Conservation (phyloP, 352 stramenopile genomes). For the Blastocystis sp. region DNA sequence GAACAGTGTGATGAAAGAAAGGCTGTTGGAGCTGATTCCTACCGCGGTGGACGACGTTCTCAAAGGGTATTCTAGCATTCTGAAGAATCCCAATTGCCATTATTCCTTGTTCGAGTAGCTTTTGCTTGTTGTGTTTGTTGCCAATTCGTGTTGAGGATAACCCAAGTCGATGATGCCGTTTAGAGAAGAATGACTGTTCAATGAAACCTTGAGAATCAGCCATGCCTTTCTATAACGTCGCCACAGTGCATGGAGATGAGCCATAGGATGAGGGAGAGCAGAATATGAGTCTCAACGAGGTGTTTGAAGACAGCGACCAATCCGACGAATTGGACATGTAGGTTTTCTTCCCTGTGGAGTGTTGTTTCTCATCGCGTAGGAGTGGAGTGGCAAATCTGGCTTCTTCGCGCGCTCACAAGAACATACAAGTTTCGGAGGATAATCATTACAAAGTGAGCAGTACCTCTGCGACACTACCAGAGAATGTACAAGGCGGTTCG, state of each 20-base stretch:
- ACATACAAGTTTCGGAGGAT: conserved; percentile 14
- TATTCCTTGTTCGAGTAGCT: neutral
- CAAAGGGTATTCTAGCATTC: neutral
- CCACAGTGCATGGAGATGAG: neutral
- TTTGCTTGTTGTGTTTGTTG: neutral
- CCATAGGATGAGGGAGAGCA: conserved; percentile 5
- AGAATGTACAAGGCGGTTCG: neutral
- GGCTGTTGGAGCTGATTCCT: neutral
- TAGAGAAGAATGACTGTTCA: too few species aligned
- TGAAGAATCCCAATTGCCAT: neutral
- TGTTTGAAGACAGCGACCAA: conserved; percentile 56
- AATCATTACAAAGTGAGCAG: conserved; percentile 51
- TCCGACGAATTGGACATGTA: conserved; percentile 64
- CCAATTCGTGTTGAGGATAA: too few species aligned
- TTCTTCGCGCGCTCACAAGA: neutral
- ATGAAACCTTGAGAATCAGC: neutral
- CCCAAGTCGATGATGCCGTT: too few species aligned
- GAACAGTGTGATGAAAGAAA: neutral
- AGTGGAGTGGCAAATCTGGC: neutral
- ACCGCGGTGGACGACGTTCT: neutral
- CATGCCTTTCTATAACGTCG: conserved; percentile 20
- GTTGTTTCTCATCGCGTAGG: conserved; percentile 8
- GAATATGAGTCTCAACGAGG: neutral
- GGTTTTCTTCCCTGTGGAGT: neutral
- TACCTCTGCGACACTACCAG: neutral